Percentiles rank a stretch among this genome's conserved stretches.
These are phyloP conservation scores for Aspergillus leporis DNA, from an alignment of 495 filamentous ascomycete genomes.

Conservation along the genomic window DNA sequence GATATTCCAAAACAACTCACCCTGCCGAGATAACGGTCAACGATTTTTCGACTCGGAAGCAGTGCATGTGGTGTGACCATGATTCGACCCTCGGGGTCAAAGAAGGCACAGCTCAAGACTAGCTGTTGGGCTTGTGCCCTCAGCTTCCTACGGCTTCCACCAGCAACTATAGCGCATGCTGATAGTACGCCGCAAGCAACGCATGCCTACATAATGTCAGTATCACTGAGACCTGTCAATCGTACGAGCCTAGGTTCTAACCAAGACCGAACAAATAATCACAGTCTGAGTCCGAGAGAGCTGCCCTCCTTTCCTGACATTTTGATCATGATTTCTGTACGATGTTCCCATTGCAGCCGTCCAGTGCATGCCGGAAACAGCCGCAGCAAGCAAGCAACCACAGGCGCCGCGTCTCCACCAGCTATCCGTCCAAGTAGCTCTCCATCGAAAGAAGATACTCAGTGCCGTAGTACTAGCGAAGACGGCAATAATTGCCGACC, in stretches of 20 bases:
- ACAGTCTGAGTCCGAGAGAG: slow-evolving; percentile 58
- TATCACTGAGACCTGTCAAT: neutral
- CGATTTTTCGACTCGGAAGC: slow-evolving; percentile 81
- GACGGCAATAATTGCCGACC: slow-evolving; percentile 69
- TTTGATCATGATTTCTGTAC: slow-evolving; percentile 51
- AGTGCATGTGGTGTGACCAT: slow-evolving; percentile 78
- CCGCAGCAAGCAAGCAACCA: slow-evolving; percentile 65
- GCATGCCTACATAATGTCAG: slow-evolving; percentile 47
- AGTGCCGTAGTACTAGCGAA: slow-evolving; percentile 67
- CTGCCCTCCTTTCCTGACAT: slow-evolving; percentile 28
- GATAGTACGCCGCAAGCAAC: slow-evolving; percentile 60
- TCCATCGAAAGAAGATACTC: slow-evolving; percentile 73
- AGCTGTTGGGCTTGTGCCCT: slow-evolving; percentile 73
- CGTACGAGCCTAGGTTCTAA: slow-evolving; percentile 32
- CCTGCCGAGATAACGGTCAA: slow-evolving; percentile 71
- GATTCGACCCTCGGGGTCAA: slow-evolving; percentile 71
- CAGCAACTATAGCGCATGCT: slow-evolving; percentile 55
- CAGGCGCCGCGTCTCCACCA: slow-evolving; percentile 73
- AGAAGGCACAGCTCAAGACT: slow-evolving; percentile 72
- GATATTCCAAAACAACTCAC: slow-evolving; percentile 32
- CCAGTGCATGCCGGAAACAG: slow-evolving; percentile 90
- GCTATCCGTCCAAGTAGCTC: slow-evolving; percentile 73
- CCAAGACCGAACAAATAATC: slow-evolving; percentile 65
- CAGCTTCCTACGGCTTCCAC: slow-evolving; percentile 53
- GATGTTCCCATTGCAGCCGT: slow-evolving; percentile 69